Evolutionary conservation across 495 filamentous ascomycete species (phyloP).

Genomic region (Penicillium diatomitis): DNA sequence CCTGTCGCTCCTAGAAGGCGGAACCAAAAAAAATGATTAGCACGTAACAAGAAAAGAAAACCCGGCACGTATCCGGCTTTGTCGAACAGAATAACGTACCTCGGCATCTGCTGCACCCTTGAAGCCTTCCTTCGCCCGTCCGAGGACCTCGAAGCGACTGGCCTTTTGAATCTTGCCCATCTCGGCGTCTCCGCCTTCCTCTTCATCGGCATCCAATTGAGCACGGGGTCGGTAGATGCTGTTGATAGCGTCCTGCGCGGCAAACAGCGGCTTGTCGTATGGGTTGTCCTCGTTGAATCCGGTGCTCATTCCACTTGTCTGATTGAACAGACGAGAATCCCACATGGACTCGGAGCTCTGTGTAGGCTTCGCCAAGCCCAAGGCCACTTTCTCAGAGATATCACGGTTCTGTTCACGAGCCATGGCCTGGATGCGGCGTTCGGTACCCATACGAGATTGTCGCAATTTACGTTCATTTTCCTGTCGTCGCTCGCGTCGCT

Average conservation of each 20-base stretch:
- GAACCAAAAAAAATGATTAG: not conserved
- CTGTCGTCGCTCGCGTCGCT: slow-evolving; percentile 65
- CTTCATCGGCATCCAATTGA: slow-evolving; percentile 58
- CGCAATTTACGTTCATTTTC: slow-evolving; percentile 85
- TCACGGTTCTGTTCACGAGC: slow-evolving; percentile 94
- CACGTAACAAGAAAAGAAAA: not conserved
- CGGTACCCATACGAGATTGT: slow-evolving; percentile 91
- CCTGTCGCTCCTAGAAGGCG: slow-evolving; percentile 54
- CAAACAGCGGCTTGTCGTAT: slow-evolving; percentile 96
- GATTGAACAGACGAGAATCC: slow-evolving; percentile 93
- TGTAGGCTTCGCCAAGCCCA: slow-evolving; percentile 92
- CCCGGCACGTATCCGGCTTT: no score
- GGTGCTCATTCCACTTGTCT: slow-evolving; percentile 73
- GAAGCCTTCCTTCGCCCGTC: slow-evolving; percentile 78
- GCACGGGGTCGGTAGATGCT: slow-evolving; percentile 85
- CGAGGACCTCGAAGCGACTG: slow-evolving; percentile 76
- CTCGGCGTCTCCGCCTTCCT: slow-evolving; percentile 72
- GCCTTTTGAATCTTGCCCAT: slow-evolving; percentile 80
- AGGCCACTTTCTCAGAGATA: slow-evolving; percentile 93
- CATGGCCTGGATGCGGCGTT: slow-evolving; percentile 80
- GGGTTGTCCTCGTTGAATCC: slow-evolving; percentile 98
- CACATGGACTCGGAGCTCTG: slow-evolving; percentile 87
- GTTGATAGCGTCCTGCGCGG: slow-evolving; percentile 89
- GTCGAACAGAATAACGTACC: slow-evolving; percentile 37
- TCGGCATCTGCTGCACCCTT: slow-evolving; percentile 83